A percentile compares a stretch with the other conserved stretches of the same genome.
Evolutionary conservation across 805 yeast species (phyloP).

Genomic region (Kazachstania martiniae): DNA sequence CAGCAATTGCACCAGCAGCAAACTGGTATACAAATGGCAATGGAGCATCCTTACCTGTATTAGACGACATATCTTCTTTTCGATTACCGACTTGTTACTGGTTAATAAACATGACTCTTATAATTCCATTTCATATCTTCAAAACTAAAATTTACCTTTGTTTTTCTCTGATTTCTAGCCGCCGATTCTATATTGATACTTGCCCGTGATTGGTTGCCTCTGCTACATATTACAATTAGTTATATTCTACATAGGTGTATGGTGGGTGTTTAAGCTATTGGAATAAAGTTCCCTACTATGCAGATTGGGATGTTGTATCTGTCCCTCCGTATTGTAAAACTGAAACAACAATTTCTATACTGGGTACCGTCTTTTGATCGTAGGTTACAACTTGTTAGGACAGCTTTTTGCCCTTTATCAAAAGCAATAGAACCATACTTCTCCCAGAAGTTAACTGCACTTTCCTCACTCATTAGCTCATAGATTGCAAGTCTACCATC

Average conservation of each 20-base stretch:
- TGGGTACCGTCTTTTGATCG: conserved; percentile 73
- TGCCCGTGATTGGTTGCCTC: no score
- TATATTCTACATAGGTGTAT: no score
- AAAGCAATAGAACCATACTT: conserved; percentile 94
- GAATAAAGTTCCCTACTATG: conserved; percentile 91
- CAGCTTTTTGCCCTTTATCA: conserved; percentile 92
- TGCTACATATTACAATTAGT: no score
- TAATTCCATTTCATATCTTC: no score
- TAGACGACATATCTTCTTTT: no score
- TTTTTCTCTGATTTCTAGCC: no score
- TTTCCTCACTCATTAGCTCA: conserved; percentile 89
- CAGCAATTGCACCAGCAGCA: conserved; percentile 85
- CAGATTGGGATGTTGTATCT: conserved; percentile 91
- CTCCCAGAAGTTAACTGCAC: conserved; percentile 96
- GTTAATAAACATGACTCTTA: no score
- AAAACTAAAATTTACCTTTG: no score
- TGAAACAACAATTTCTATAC: conserved; percentile 80
- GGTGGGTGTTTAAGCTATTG: no score
- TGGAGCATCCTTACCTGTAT: conserved; percentile 25
- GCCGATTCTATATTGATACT: no score
- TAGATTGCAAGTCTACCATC: conserved; percentile 89
- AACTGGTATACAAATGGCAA: conserved; percentile 87
- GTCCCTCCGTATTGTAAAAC: conserved; percentile 88
- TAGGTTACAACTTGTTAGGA: conserved; percentile 80
- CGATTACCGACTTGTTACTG: no score